A percentile compares a stretch with the other conserved stretches of the same genome.
Evolutionary conservation across 140 eudicot species (phyloP).

Genomic region (Cichorium intybus): DNA sequence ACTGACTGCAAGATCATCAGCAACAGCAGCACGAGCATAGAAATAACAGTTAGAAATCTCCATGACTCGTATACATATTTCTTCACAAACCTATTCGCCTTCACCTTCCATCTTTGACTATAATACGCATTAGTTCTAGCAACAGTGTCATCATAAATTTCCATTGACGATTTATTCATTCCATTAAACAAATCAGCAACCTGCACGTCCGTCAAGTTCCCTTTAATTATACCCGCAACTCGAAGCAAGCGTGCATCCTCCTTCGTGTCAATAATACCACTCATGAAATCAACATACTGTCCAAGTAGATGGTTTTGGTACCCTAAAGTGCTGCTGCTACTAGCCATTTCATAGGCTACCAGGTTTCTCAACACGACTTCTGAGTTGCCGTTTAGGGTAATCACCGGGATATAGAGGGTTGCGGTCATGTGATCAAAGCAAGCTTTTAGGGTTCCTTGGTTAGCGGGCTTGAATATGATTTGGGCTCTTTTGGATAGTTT

Average conservation of each 20-base stretch:
- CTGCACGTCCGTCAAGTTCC: conserved; percentile 18
- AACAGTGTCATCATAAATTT: not conserved
- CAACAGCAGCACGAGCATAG: conserved; percentile 2
- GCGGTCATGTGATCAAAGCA: not conserved
- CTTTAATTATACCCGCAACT: conserved; percentile 21
- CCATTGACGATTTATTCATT: conserved; percentile 23
- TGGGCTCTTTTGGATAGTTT: conserved; percentile 15
- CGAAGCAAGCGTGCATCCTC: conserved; percentile 34
- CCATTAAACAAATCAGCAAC: conserved; percentile 34
- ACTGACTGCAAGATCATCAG: conserved; percentile 23
- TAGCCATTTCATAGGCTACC: conserved; percentile 37
- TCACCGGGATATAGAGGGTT: conserved; percentile 26
- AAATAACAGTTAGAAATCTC: conserved; percentile 28
- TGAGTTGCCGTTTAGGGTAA: conserved; percentile 21
- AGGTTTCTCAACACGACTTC: conserved; percentile 47
- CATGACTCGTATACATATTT: conserved; percentile 21
- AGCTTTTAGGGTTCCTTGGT: conserved; percentile 10
- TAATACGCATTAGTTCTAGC: conserved; percentile 21
- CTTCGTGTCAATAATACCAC: conserved; percentile 41
- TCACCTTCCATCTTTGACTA: conserved; percentile 10
- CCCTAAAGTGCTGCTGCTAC: not conserved
- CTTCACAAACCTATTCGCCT: not conserved
- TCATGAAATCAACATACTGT: conserved; percentile 37
- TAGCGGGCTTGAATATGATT: conserved; percentile 11
- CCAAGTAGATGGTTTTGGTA: conserved; percentile 18